Evolutionary conservation across 331 rosid species (phyloP).

Genomic region (Rosa hybrid): DNA sequence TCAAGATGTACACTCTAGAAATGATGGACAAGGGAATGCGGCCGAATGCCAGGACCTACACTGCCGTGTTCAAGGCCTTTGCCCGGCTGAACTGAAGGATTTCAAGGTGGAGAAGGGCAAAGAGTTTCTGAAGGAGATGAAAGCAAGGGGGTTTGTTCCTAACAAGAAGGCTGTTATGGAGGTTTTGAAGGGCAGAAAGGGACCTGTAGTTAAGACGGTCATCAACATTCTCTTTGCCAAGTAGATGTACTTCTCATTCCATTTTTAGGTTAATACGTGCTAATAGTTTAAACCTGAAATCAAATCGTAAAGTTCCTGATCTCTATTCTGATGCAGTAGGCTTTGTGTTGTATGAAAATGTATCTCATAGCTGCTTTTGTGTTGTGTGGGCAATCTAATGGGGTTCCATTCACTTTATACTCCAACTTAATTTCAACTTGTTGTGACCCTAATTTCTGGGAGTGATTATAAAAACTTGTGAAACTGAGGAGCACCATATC

Average conservation of each 20-base stretch:
- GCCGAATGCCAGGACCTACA: slow-evolving; percentile 58
- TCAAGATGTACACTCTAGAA: slow-evolving; percentile 51
- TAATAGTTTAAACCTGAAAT: too few relatives aligned
- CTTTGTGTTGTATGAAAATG: too few relatives aligned
- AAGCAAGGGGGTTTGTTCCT: slow-evolving; percentile 42
- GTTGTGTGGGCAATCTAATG: too few relatives aligned
- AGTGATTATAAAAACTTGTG: too few relatives aligned
- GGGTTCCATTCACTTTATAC: too few relatives aligned
- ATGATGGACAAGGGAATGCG: slow-evolving; percentile 64
- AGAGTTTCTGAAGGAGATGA: slow-evolving; percentile 46
- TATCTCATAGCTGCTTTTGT: too few relatives aligned
- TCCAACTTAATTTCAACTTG: too few relatives aligned
- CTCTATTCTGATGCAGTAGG: too few relatives aligned
- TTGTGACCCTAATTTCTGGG: too few relatives aligned
- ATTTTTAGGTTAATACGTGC: too few relatives aligned
- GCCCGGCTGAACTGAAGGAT: not conserved
- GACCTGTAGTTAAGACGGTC: not conserved
- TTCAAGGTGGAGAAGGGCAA: slow-evolving; percentile 48
- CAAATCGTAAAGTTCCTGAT: too few relatives aligned
- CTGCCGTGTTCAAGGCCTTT: slow-evolving; percentile 55
- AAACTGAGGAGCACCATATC: too few relatives aligned
- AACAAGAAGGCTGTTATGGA: not conserved
- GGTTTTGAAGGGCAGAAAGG: not conserved
- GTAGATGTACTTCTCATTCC: not conserved
- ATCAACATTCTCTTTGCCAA: not conserved